These are phyloP conservation scores for Neurospora cerealis DNA, from an alignment of 495 filamentous ascomycete species.

Conservation along the genomic window DNA sequence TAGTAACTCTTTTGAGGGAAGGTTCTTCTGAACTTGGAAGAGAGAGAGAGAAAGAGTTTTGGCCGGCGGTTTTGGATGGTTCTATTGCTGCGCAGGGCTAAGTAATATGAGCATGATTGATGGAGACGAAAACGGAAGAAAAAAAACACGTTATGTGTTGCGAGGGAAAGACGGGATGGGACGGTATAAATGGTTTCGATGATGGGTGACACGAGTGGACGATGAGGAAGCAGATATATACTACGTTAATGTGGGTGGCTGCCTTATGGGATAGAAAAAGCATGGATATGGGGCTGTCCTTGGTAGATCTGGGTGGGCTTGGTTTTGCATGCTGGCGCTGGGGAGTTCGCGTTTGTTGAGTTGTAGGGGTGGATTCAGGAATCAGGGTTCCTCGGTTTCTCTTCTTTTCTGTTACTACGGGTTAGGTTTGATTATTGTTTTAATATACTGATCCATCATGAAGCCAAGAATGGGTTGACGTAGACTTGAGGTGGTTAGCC, in stretches of 20 bases:
- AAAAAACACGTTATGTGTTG: neutral
- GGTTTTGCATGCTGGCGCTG: neutral
- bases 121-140: neutral
- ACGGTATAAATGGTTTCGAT: neutral
- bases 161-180: neutral
- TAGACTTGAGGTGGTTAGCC: neutral
- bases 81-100: neutral
- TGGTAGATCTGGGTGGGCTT: neutral
- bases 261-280: neutral
- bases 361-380: neutral
- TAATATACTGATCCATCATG: neutral
- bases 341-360: neutral
- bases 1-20: neutral
- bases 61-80: neutral
- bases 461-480: neutral
- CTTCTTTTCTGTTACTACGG: neutral
- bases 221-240: neutral
- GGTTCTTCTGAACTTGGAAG: neutral
- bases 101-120: neutral
- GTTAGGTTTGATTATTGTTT: neutral
- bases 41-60: neutral
- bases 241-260: neutral
- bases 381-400: neutral
- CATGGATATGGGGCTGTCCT: neutral
- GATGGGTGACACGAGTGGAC: neutral